Percentiles rank a stretch among this genome's conserved stretches.
Evolutionary conservation across 345 rosid species (phyloP).

Genomic region (rapeseed (Brassica napus)): DNA sequence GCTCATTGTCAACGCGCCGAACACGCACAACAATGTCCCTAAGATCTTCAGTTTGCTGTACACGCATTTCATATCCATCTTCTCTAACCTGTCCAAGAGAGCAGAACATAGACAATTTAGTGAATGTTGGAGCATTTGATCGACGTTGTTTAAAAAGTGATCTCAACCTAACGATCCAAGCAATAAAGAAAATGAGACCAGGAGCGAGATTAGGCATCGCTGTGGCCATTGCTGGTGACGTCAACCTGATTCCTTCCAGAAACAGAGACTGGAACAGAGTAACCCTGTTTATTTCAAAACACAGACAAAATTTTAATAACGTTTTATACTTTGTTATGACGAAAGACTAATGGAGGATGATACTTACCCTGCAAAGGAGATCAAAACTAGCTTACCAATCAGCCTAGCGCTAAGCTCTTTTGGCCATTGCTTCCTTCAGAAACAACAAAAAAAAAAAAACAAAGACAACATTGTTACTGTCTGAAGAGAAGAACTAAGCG

Average conservation of each 20-base stretch:
- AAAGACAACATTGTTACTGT: not conserved
- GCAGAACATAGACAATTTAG: not conserved
- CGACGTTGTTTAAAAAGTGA: not conserved
- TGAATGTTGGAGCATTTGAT: not conserved
- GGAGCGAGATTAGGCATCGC: conserved; percentile 99
- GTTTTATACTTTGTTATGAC: not conserved
- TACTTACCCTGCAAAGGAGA: conserved; percentile 80
- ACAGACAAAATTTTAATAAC: conserved; percentile 2
- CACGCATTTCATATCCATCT: conserved; percentile 55
- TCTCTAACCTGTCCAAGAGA: conserved; percentile 62
- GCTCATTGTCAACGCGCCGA: conserved; percentile 81
- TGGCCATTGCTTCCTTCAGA: conserved; percentile 80
- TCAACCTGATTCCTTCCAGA: conserved; percentile 76
- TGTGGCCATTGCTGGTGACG: conserved; percentile 93
- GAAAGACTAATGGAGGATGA: not conserved
- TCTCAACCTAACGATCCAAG: conserved; percentile 70
- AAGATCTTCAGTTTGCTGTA: conserved; percentile 75
- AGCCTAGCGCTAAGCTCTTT: conserved; percentile 53
- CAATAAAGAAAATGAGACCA: conserved; percentile 78
- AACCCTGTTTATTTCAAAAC: conserved; percentile 55
- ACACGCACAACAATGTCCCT: conserved; percentile 77
- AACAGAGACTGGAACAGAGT: conserved; percentile 78
- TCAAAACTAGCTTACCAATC: conserved; percentile 60
- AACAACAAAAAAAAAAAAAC: not conserved
- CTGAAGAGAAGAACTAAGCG: not conserved